phyloP scores from a whole-genome alignment of 345 rosid species.

The Linum tenue region DNA sequence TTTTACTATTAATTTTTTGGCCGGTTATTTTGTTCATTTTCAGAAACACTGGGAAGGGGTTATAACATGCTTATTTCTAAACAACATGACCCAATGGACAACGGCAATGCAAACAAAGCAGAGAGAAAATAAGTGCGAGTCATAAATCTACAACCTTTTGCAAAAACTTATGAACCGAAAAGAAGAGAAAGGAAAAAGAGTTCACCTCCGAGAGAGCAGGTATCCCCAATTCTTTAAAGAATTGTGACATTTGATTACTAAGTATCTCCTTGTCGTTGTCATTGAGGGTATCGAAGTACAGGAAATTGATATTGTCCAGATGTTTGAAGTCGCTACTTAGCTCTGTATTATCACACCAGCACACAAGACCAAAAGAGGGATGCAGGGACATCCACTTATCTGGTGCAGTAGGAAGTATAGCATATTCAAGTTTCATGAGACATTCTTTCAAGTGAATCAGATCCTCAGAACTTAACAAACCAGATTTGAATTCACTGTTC shows the following conservation, averaged over 20 bases:
- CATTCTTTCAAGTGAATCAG: constrained; percentile 44
- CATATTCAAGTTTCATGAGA: constrained; percentile 47
- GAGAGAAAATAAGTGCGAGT: constrained; percentile 2
- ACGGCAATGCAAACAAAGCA: neutral
- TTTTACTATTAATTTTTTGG: no score
- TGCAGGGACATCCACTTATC: constrained; percentile 87
- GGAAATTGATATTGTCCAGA: constrained; percentile 44
- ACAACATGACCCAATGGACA: no score
- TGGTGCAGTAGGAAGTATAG: constrained; percentile 58
- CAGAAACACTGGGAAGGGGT: no score
- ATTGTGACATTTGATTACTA: constrained; percentile 36
- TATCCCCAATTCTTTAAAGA: constrained; percentile 65
- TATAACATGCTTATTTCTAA: no score
- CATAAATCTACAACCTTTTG: neutral
- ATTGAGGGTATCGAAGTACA: constrained; percentile 49
- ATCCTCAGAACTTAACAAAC: constrained; percentile 46
- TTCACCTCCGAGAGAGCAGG: constrained; percentile 75
- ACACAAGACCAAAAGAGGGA: constrained; percentile 65
- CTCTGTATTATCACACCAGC: constrained; percentile 77
- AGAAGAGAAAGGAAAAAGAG: neutral
- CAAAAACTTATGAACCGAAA: neutral
- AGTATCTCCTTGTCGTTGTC: constrained; percentile 43
- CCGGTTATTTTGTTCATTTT: no score
- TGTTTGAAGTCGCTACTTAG: constrained; percentile 51
- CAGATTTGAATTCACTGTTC: constrained; percentile 62